Base-by-base conservation (phyloP, 1,284 basidiomycete genomes). In the Sparassis latifolia region DNA sequence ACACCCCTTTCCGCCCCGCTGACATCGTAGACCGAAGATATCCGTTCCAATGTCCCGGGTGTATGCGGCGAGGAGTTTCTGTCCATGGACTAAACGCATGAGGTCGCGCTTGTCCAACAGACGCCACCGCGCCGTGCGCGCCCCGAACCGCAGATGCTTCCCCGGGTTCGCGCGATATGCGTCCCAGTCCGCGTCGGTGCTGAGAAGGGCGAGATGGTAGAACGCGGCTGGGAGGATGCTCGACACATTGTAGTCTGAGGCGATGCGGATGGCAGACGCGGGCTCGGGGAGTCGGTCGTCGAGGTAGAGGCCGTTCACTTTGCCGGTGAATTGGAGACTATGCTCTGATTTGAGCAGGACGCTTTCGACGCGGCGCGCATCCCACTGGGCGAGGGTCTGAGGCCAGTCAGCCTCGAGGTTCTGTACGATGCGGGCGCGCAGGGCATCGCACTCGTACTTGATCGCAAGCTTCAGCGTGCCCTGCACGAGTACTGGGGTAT, bases 371-470 rank as follows among this genome's bases (percentile, higher is more conserved):
- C 62, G 60, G 37, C 63, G 61, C 1, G 62, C 59, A 55, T 68
- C 65, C 66, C 66, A 68, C 45, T 66, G 65, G 5, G 60, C 60
- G 49, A 67, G 65, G 28, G 65, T 66, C 49, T 61, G 62, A 3
- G 66, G 66, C 66, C 66, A 68, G 58, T 68, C 66, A 6, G 60
- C 63, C 52, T 66, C 64, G 54, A 68, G 58, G 54, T 62, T 64
- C 51, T 61, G 57, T 48, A 65, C 59, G 55, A 68, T 60, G 46
- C 64, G 63, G 28, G 53, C 50, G 32, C 64, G 59, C 27, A 68
- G 55, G 33, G 60, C 56, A 39, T 65, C 62, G 56, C 62, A 66
- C 45, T 66, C 63, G 59, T 67, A 68, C 51, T 68, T 68, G 44
- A 59, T 62, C 27, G 65, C 59, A 50, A 67, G 62, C 52, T 64